These are phyloP conservation scores for Chalciporus pseudorubinellus DNA, from an alignment of 768 basidiomycete species.

Conservation along the genomic window DNA sequence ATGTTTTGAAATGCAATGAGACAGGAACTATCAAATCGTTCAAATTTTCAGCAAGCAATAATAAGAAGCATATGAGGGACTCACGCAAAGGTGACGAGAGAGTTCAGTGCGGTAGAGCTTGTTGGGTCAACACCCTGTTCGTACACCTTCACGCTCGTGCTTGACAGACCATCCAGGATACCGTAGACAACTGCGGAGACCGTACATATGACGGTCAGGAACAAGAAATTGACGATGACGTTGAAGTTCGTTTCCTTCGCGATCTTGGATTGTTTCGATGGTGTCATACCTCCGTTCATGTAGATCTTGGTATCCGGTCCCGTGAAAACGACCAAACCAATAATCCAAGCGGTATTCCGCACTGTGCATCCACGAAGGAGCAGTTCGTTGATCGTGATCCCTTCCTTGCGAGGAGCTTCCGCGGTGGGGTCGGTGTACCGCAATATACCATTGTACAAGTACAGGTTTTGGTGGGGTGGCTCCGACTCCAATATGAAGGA, in stretches of 20 bases:
- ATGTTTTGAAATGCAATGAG: conserved; percentile 98
- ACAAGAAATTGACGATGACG: conserved; percentile 87
- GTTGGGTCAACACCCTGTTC: conserved; percentile 68
- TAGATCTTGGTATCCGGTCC: conserved; percentile 92
- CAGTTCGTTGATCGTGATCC: conserved; percentile 88
- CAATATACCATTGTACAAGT: conserved; percentile 84
- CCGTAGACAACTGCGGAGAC: conserved; percentile 77
- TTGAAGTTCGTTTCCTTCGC: conserved; percentile 99
- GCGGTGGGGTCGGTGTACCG: conserved; percentile 59
- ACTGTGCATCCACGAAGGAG: conserved; percentile 88
- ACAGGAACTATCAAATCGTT: conserved; percentile 58
- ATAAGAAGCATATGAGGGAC: conserved; percentile 33
- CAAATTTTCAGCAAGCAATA: not conserved
- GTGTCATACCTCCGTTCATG: conserved; percentile 89
- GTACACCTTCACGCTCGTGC: conserved; percentile 71
- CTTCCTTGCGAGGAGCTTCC: conserved; percentile 57
- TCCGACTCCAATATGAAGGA: conserved; percentile 91
- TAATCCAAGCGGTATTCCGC: conserved; percentile 89
- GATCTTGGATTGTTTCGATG: conserved; percentile 96
- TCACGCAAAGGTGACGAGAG: conserved; percentile 87
- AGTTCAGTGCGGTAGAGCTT: conserved; percentile 60
- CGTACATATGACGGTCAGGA: conserved; percentile 76
- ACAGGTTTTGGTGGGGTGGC: conserved; percentile 90
- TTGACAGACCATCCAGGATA: conserved; percentile 53
- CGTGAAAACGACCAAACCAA: conserved; percentile 92